Conservation (phyloP, 2,329 filamentous ascomycete genomes). For the Sordariomycetes sp. region DNA sequence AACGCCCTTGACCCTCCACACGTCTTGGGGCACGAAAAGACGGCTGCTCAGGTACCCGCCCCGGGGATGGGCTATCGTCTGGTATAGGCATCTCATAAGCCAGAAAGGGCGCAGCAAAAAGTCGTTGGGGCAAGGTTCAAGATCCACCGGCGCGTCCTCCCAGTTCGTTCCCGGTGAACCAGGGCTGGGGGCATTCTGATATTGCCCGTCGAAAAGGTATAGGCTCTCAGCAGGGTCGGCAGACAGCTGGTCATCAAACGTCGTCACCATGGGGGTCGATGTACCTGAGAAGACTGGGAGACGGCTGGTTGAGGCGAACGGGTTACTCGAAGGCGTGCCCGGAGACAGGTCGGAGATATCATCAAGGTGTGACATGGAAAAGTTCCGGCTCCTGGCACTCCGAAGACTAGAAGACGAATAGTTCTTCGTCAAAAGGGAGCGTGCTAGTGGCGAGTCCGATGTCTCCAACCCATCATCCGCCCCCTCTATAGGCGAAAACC, state of each 20-base stretch:
- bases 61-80: constrained; percentile 81
- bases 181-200: constrained; percentile 49
- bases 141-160: constrained; percentile 58
- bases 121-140: constrained; percentile 88
- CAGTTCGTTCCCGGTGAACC: constrained; percentile 55
- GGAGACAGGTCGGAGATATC: constrained; percentile 59
- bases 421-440: constrained; percentile 50
- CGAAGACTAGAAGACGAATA: constrained; percentile 60
- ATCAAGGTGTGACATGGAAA: constrained; percentile 54
- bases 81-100: constrained; percentile 91
- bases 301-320: constrained; percentile 41
- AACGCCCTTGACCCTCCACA: constrained; percentile 88
- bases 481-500: not conserved
- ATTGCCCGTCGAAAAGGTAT: constrained; percentile 74
- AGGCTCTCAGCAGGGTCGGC: constrained; percentile 56
- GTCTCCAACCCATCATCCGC: constrained; percentile 24
- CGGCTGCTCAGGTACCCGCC: constrained; percentile 88
- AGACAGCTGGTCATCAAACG: constrained; percentile 47
- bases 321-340: constrained; percentile 61
- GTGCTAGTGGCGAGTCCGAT: constrained; percentile 42
- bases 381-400: constrained; percentile 65
- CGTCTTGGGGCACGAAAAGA: constrained; percentile 83
- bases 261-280: constrained; percentile 55
- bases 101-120: constrained; percentile 90
- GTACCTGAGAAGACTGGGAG: constrained; percentile 49